These are phyloP conservation scores for Pseudogymnoascus sp. DNA, from an alignment of 2,329 filamentous ascomycete species.

Conservation along the genomic window DNA sequence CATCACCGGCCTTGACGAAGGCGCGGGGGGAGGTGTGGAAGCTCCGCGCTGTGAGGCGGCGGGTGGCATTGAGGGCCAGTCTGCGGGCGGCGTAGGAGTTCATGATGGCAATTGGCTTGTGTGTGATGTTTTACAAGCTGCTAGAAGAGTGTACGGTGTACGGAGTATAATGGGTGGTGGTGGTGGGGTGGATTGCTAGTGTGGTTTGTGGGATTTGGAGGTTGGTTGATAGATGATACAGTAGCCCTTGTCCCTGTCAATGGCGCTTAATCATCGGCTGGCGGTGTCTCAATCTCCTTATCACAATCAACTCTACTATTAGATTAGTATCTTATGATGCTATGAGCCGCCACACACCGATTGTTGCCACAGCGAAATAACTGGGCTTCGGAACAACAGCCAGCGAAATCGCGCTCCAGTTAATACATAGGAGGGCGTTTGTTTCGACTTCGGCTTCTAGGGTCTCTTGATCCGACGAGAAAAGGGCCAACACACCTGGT, in stretches of 20 bases:
- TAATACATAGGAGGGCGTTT: not conserved
- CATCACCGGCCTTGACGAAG: constrained; percentile 69
- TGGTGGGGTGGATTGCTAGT: not conserved
- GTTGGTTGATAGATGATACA: not conserved
- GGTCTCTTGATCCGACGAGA: not conserved
- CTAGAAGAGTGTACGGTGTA: not conserved
- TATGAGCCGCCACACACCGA: not conserved
- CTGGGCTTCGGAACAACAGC: not conserved
- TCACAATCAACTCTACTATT: not conserved
- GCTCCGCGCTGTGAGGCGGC: constrained; percentile 17
- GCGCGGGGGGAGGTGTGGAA: constrained; percentile 59
- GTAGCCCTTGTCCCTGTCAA: not conserved
- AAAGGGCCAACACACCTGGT: not conserved
- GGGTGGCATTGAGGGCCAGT: constrained; percentile 4
- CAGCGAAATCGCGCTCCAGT: not conserved
- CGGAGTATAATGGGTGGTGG: not conserved
- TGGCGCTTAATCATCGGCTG: constrained; percentile 4
- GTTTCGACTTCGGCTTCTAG: not conserved
- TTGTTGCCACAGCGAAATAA: not conserved
- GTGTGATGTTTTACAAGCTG: not conserved
- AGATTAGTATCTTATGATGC: not conserved
- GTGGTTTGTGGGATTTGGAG: not conserved
- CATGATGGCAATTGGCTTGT: constrained; percentile 5
- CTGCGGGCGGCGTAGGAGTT: not conserved
- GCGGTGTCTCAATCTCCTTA: not conserved